Evolutionary conservation across 768 basidiomycete species (phyloP).

Genomic region (Kwoniella sp.): DNA sequence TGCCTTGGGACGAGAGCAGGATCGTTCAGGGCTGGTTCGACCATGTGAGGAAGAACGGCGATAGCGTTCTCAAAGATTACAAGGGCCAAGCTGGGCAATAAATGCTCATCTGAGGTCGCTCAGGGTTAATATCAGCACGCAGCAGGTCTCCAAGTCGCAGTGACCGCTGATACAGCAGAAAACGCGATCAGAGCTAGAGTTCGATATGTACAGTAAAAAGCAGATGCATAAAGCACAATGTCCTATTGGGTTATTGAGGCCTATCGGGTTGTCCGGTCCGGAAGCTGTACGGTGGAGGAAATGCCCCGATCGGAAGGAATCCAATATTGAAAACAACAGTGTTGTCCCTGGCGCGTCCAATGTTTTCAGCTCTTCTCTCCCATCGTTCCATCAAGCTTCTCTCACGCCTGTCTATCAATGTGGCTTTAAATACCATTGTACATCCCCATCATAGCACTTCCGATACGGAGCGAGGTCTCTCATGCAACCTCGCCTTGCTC

Average conservation of each 20-base stretch:
- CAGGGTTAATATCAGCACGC: background rate
- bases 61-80: constrained; percentile 60
- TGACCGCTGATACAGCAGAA: background rate
- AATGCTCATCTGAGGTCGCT: background rate
- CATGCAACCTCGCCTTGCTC: too few species aligned
- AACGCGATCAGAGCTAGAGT: background rate
- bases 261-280: constrained; percentile 10
- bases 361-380: too few species aligned
- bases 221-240: background rate
- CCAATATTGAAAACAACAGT: constrained; percentile 1
- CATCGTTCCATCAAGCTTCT: too few species aligned
- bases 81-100: constrained; percentile 41
- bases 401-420: too few species aligned
- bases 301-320: background rate
- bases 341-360: too few species aligned
- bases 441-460: too few species aligned
- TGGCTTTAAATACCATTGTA: too few species aligned
- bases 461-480: too few species aligned
- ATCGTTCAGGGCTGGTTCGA: constrained; percentile 84
- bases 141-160: too few species aligned
- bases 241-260: background rate
- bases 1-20: constrained; percentile 78
- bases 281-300: background rate
- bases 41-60: constrained; percentile 70
- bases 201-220: background rate